Evolutionary conservation across 805 yeast species (phyloP).

Genomic region (Limtongozyma cylindracea): DNA sequence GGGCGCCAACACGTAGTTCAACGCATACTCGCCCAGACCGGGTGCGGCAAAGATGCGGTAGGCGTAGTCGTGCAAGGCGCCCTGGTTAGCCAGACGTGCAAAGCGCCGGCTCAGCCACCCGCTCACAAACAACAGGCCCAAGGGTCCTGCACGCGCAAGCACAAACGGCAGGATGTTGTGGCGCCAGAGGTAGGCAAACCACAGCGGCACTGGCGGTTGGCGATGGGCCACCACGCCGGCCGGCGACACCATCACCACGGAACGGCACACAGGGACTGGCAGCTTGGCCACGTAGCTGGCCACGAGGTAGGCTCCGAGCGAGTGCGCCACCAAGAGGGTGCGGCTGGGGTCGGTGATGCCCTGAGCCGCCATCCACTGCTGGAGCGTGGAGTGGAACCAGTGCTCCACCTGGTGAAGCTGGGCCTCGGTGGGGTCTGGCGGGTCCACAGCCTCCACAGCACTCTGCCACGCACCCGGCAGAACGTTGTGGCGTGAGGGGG

Average conservation of each 20-base stretch:
- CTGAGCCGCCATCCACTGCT: conserved; percentile 30
- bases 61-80: conserved; percentile 47
- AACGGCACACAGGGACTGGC: conserved; percentile 31
- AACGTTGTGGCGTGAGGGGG: conserved; percentile 8
- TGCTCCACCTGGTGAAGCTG: conserved; percentile 25
- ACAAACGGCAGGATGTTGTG: conserved; percentile 68
- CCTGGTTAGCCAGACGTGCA: conserved; percentile 24
- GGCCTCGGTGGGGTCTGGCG: too few relatives aligned
- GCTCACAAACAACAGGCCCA: conserved; percentile 68
- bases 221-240: conserved; percentile 50
- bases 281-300: conserved; percentile 35
- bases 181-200: conserved; percentile 73
- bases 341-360: conserved; percentile 10
- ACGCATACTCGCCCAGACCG: conserved; percentile 87
- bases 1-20: conserved; percentile 64
- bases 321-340: conserved; percentile 55
- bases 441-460: too few relatives aligned
- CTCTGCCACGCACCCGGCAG: too few relatives aligned
- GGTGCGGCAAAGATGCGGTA: conserved; percentile 65
- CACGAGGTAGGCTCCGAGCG: conserved; percentile 77
- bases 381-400: conserved; percentile 41
- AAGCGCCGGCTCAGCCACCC: conserved; percentile 81
- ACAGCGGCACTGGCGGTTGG: conserved; percentile 27
- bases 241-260: conserved; percentile 65
- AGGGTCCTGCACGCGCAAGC: conserved; percentile 55